Percentiles rank a stretch among this genome's conserved stretches.
Conservation (phyloP, 192 early-diverging fungal genomes). For the Backusella mclennaniae region DNA sequence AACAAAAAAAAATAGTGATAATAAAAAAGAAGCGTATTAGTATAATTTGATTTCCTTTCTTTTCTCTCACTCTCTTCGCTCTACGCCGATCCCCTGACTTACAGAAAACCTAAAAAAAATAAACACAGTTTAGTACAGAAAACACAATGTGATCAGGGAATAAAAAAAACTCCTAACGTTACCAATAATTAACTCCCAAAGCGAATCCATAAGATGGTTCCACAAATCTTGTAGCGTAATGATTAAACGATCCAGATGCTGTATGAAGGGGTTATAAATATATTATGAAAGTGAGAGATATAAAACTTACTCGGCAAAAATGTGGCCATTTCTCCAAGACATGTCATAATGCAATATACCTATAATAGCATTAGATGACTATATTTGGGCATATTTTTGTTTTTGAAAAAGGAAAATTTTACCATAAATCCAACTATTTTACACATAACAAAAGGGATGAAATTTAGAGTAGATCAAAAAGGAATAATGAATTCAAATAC, state of each 20-base stretch:
- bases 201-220: conserved; percentile 75
- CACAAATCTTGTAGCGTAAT: conserved; percentile 71
- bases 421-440: conserved; percentile 34
- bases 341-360: conserved; percentile 75
- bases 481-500: not conserved
- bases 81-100: not conserved
- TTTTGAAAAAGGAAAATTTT: not conserved
- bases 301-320: conserved; percentile 56
- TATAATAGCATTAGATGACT: not conserved
- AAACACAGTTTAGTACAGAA: not conserved
- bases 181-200: conserved; percentile 71
- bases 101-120: conserved; percentile 20
- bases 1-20: not conserved
- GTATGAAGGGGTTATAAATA: not conserved
- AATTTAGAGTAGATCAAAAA: too few relatives aligned
- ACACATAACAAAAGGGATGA: not conserved
- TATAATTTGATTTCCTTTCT: not conserved
- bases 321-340: conserved; percentile 85
- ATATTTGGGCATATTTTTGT: not conserved
- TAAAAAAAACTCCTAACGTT: not conserved
- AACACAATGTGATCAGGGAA: not conserved
- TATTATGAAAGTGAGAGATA: not conserved
- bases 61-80: not conserved
- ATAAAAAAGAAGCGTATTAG: conserved; percentile 42
- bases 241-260: conserved; percentile 73